These are phyloP conservation scores for Aegilops umbellulata DNA, from an alignment of 176 grass and related monocot genomes.

Conservation along the genomic window DNA sequence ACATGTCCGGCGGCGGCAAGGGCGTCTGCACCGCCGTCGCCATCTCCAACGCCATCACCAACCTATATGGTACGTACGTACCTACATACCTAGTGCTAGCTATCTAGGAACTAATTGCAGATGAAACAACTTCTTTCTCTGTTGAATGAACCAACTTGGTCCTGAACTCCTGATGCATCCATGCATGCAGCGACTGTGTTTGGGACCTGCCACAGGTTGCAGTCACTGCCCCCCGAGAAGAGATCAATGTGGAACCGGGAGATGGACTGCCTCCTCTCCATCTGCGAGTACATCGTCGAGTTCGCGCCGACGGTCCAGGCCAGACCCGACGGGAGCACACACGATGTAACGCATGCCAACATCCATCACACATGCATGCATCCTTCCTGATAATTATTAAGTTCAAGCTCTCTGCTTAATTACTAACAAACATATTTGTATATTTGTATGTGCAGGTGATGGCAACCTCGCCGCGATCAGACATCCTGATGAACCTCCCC, in stretches of 20 bases:
- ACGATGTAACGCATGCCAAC: conserved; percentile 43
- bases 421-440: not conserved
- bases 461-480: conserved; percentile 78
- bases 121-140: not conserved
- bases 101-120: not conserved
- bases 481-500: conserved; percentile 92
- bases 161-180: not conserved
- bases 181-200: conserved; percentile 78
- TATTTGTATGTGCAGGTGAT: conserved; percentile 48
- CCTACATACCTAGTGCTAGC: too few relatives aligned
- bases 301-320: conserved; percentile 68
- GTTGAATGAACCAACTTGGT: not conserved
- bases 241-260: conserved; percentile 94
- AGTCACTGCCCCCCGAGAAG: conserved; percentile 68
- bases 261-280: conserved; percentile 95
- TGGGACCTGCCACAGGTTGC: conserved; percentile 71
- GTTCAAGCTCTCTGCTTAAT: not conserved
- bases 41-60: conserved; percentile 96
- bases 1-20: conserved; percentile 92
- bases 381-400: not conserved
- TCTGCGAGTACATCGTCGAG: conserved; percentile 88
- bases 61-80: conserved; percentile 67
- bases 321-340: conserved; percentile 70
- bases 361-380: not conserved
- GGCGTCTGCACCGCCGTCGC: conserved; percentile 84